Evolutionary conservation across 805 yeast genomes (phyloP), one percentile per base, ranked within the genome.

Genomic region (Zygoascus biomembranicola): DNA sequence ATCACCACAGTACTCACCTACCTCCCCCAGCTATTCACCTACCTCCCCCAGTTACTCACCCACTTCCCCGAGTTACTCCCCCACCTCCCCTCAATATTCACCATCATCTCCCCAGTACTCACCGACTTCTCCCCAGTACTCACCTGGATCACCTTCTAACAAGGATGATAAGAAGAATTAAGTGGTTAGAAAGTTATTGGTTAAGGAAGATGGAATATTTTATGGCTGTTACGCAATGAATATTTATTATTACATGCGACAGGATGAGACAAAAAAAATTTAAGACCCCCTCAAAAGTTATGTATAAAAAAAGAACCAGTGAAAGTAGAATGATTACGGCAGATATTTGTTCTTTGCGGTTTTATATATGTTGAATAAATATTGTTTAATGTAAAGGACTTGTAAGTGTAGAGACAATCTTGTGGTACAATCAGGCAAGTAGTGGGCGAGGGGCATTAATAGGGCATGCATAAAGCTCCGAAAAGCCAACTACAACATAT

Each of bases 1-100:
- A 0, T 84, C 92, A 0, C 96, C 96, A 55, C 65, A 74, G 1
- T 88, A 88, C 68, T 77, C 84, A 1, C 95, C 96, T 48, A 85
- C 94, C 1, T 81, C 87, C 3, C 92, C 94, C 59, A 57, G 67
- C 26, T 80, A 82, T 62, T 72, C 80, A 1, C 90, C 92, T 54
- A 84, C 90, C 0, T 81, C 89, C 0, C 94, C 95, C 61, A 63
- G 74, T 14, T 85, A 49, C 18, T 70, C 78, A 0, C 87, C 88
- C 52, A 82, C 87, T 0, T 77, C 82, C 13, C 86, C 86, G 59
- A 57, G 68, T 1, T 82, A 82, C 62, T 72, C 79, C 0, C 90
- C 90, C 57, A 84, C 90, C 0, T 80, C 88, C 0, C 94, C 94
- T 61, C 63, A 74, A 13, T 79, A 81, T 65, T 72, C 79, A 0